phyloP scores from a whole-genome alignment of 2,329 filamentous ascomycete genomes.

The Cercospora sp. region DNA sequence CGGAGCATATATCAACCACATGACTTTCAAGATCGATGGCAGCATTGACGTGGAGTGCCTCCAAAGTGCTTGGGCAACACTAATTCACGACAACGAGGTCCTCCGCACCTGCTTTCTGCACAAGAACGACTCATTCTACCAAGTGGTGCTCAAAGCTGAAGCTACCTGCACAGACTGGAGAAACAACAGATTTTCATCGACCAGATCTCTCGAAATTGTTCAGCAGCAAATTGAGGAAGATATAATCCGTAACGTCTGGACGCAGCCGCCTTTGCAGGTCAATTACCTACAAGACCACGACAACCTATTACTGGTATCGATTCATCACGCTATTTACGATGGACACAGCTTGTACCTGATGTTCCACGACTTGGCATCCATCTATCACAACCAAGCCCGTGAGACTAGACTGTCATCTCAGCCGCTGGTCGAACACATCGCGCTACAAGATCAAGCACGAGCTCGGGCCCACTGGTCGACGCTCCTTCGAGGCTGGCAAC shows the following conservation, averaged over 20 bases:
- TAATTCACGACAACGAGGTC: constrained; percentile 17
- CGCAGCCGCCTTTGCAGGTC: constrained; percentile 12
- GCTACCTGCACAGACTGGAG: constrained; percentile 1
- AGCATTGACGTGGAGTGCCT: constrained; percentile 15
- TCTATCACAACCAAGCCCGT: neutral
- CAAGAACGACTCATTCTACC: constrained; percentile 14
- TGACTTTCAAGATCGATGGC: constrained; percentile 1
- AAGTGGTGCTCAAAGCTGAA: constrained; percentile 16
- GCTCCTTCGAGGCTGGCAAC: constrained; percentile 10
- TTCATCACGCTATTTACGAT: constrained; percentile 20
- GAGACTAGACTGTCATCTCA: neutral
- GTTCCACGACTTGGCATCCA: constrained; percentile 11
- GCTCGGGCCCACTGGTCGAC: constrained; percentile 12
- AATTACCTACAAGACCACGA: neutral
- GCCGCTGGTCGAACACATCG: constrained; percentile 19
- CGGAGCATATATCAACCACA: constrained; percentile 22
- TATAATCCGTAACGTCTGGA: constrained; percentile 5
- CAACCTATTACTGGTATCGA: constrained; percentile 9
- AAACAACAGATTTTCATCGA: neutral
- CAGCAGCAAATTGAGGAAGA: constrained; percentile 11
- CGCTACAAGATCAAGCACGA: constrained; percentile 7
- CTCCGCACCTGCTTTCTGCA: constrained; percentile 17
- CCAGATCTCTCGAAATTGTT: neutral
- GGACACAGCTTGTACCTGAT: constrained; percentile 20
- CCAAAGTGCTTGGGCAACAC: constrained; percentile 6